A percentile compares a stretch with the other conserved stretches of the same genome.
Conservation (phyloP, 768 basidiomycete genomes). For the Collybiopsis confluens region DNA sequence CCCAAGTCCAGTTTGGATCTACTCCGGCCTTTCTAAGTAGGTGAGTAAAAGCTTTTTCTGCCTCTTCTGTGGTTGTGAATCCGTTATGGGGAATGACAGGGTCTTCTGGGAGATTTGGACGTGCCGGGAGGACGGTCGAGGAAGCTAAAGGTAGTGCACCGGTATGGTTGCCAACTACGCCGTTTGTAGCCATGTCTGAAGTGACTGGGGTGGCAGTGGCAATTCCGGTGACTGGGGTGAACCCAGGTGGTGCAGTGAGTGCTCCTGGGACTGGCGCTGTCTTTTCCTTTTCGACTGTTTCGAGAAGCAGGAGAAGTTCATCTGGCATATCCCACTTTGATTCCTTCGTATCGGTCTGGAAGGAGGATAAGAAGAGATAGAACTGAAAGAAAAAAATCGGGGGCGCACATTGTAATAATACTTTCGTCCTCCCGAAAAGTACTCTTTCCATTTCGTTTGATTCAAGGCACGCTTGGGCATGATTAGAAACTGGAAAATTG, state of each 20-base stretch:
- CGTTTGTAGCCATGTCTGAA: conserved; percentile 34
- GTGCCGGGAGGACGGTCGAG: conserved; percentile 59
- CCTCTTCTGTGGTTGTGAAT: conserved; percentile 81
- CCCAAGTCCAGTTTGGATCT: conserved; percentile 94
- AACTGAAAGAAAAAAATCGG: too few relatives aligned
- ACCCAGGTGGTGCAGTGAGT: conserved; percentile 39
- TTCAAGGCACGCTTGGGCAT: conserved; percentile 69
- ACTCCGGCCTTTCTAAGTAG: conserved; percentile 87
- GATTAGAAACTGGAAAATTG: neutral
- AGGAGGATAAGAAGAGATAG: conserved; percentile 3
- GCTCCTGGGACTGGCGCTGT: conserved; percentile 18
- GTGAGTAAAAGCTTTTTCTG: conserved; percentile 91
- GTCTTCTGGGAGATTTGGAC: conserved; percentile 81
- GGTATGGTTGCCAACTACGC: conserved; percentile 49
- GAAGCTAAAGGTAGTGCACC: conserved; percentile 57
- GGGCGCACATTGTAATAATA: conserved; percentile 80
- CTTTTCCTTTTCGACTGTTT: conserved; percentile 79
- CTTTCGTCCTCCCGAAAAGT: conserved; percentile 86
- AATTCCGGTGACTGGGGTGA: conserved; percentile 36
- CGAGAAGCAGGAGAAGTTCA: conserved; percentile 79
- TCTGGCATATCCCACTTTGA: conserved; percentile 99
- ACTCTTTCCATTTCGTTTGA: conserved; percentile 95
- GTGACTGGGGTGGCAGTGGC: conserved; percentile 34
- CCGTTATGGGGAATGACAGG: conserved; percentile 89
- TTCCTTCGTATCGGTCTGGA: conserved; percentile 79